phyloP scores from a whole-genome alignment of 2,329 filamentous ascomycete genomes.

The Huntiella moniliformis region DNA sequence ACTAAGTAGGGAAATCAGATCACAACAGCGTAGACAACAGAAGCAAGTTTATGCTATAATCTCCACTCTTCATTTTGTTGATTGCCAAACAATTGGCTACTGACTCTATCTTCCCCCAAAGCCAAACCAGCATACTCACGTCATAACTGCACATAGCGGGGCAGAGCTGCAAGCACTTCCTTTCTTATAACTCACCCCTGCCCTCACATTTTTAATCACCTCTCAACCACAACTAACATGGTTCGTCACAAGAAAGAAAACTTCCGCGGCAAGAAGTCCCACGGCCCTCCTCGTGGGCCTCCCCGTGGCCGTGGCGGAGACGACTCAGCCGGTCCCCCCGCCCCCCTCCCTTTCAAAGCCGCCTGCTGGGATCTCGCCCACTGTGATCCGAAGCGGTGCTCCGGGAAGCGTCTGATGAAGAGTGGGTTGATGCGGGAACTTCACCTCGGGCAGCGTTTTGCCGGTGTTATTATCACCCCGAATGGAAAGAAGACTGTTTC shows the following conservation, averaged over 20 bases:
- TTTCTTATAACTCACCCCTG: no score
- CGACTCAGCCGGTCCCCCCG: slow-evolving; percentile 19
- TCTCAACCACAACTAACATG: slow-evolving; percentile 30
- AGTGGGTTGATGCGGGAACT: slow-evolving; percentile 87
- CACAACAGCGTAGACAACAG: no score
- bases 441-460: slow-evolving; percentile 76
- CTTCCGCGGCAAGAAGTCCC: slow-evolving; percentile 55
- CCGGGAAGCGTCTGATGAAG: slow-evolving; percentile 83
- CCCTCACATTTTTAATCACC: background rate
- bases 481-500: slow-evolving; percentile 78
- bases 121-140: background rate
- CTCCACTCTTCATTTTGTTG: background rate
- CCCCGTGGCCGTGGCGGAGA: slow-evolving; percentile 27
- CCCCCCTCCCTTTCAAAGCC: slow-evolving; percentile 54
- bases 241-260: slow-evolving; percentile 92
- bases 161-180: no score
- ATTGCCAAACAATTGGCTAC: no score
- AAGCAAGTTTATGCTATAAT: background rate
- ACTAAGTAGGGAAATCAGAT: no score
- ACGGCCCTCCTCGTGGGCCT: slow-evolving; percentile 30
- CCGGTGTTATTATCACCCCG: slow-evolving; percentile 82
- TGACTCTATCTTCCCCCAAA: background rate
- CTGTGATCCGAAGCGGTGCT: slow-evolving; percentile 93
- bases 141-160: background rate
- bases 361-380: slow-evolving; percentile 97